Evolutionary conservation across 306 rosid species (phyloP), one percentile per base, ranked within the genome.

Genomic region (Glycyrrhiza uralensis): DNA sequence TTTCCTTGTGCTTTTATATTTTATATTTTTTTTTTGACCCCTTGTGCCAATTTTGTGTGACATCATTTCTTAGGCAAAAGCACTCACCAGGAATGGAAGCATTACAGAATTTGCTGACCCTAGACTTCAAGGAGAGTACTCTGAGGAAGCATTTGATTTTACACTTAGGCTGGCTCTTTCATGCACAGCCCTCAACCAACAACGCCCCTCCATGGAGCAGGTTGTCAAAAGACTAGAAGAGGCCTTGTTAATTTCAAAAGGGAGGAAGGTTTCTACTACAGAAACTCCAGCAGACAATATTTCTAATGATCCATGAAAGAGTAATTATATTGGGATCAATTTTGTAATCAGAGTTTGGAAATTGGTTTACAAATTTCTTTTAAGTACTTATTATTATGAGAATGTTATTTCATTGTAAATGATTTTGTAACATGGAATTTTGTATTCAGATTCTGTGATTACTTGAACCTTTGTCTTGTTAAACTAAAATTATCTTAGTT

Each of bases 81-180:
- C 57, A 12, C 59, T 77, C 50, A 68, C 54, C 75, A 62, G 60
- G 47, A 30, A 41, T 68, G 83, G 83, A 3, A 51, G 74, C 35
- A 42, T 82, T 33, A 57, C 59, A 68, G 74, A 65, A 41, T 78
- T 78, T 78, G 74, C 63, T 12, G 83, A 82, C 28, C 83, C 80
- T 68, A 82, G 69, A 74, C 86, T 82, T 38, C 30, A 69, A 61
- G 80, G 83, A 22, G 51, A 74, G 17, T 78, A 82, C 47, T 82
- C 81, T 6, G 74, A 44, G 45, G 83, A 82, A 78, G 83, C 83
- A 62, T 74, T 82, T 74, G 68, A 74, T 42, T 64, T 74, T 36
- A 74, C 78, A 71, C 68, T 82, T 56, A 20, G 55, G 7, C 30
- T 82, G n/a, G 80, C 86, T 78, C 49, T 82, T 22, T 82, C 86